Percentiles rank a stretch among this genome's conserved stretches.
Conservation (phyloP, 2,329 filamentous ascomycete genomes). For the Stemphylium lycopersici region DNA sequence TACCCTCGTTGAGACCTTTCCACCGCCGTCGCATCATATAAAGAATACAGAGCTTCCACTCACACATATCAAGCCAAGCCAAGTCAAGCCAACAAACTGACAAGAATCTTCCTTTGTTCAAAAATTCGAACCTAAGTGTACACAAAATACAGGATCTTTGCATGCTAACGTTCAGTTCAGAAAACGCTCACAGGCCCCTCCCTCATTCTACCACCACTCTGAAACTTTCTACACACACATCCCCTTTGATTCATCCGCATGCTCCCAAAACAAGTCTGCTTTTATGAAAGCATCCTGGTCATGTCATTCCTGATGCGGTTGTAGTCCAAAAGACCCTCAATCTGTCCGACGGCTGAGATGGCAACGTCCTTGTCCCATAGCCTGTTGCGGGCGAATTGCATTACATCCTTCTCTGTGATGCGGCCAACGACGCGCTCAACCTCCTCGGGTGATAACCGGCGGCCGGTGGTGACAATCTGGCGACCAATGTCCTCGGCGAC, state of each 20-base stretch:
- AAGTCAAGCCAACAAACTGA: neutral
- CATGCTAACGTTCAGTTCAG: neutral
- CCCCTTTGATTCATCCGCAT: neutral
- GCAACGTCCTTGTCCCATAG: slow-evolving; percentile 98
- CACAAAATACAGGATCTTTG: slow-evolving; percentile 40
- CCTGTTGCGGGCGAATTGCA: slow-evolving; percentile 93
- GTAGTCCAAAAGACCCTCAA: slow-evolving; percentile 84
- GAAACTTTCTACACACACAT: slow-evolving; percentile 18
- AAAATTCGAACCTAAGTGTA: slow-evolving; percentile 40
- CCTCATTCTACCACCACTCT: slow-evolving; percentile 10
- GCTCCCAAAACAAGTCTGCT: neutral
- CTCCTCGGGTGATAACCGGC: slow-evolving; percentile 87
- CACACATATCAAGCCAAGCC: no score
- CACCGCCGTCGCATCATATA: no score
- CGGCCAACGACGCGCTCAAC: slow-evolving; percentile 89
- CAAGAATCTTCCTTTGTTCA: slow-evolving; percentile 37
- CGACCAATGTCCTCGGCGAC: slow-evolving; percentile 98
- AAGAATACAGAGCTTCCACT: no score
- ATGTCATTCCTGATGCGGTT: slow-evolving; percentile 81
- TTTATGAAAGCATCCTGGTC: slow-evolving; percentile 70
- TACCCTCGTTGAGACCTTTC: no score
- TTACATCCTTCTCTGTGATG: slow-evolving; percentile 95
- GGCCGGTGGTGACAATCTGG: slow-evolving; percentile 96
- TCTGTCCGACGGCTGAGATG: slow-evolving; percentile 87
- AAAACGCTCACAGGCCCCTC: slow-evolving; percentile 12